These are phyloP conservation scores for Fusarium redolens DNA, from an alignment of 2,329 filamentous ascomycete genomes.

Conservation along the genomic window DNA sequence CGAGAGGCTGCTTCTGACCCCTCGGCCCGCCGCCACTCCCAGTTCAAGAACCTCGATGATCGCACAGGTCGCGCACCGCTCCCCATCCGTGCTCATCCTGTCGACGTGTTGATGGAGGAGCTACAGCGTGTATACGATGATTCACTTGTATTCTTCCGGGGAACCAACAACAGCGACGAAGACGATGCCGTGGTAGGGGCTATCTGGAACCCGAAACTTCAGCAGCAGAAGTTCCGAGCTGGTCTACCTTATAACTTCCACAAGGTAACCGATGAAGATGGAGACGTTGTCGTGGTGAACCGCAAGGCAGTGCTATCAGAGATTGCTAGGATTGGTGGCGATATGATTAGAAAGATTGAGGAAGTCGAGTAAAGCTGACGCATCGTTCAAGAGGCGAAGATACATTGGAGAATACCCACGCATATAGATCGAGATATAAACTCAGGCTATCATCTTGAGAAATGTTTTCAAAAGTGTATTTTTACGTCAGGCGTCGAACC, in stretches of 20 bases:
- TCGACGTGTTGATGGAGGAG: conserved; percentile 73
- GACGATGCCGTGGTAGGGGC: conserved; percentile 65
- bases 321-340: conserved; percentile 75
- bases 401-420: conserved; percentile 24
- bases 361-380: conserved; percentile 40
- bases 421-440: conserved; percentile 30
- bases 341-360: conserved; percentile 76
- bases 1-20: conserved; percentile 53
- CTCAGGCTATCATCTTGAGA: background rate
- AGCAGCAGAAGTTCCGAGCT: conserved; percentile 73
- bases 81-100: conserved; percentile 69
- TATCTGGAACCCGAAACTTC: conserved; percentile 68
- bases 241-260: conserved; percentile 73
- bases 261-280: conserved; percentile 50
- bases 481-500: background rate
- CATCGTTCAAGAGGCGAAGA: background rate
- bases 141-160: conserved; percentile 83
- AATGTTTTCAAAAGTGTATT: background rate
- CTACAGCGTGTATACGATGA: conserved; percentile 74
- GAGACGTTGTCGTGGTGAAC: conserved; percentile 71
- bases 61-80: conserved; percentile 58
- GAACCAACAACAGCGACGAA: conserved; percentile 57
- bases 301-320: conserved; percentile 75
- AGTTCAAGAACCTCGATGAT: conserved; percentile 85
- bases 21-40: conserved; percentile 55